These are phyloP conservation scores for Wolfiporia cocos DNA, from an alignment of 1,284 basidiomycete genomes.

Conservation along the genomic window DNA sequence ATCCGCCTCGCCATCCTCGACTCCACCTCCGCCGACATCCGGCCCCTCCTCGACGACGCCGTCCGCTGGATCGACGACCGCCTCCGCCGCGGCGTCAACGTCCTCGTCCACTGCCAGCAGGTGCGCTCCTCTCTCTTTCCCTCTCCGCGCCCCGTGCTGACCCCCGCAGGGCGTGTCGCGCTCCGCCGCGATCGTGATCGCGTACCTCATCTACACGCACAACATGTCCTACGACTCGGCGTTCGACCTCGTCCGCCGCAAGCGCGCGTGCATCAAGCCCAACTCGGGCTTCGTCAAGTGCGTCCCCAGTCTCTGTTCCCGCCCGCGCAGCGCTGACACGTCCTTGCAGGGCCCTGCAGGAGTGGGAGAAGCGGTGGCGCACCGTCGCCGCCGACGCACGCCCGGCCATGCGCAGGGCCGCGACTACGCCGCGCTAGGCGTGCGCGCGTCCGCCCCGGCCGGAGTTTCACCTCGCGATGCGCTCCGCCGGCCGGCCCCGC, in stretches of 20 bases:
- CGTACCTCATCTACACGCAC: slow-evolving; percentile 59
- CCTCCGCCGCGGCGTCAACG: slow-evolving; percentile 42
- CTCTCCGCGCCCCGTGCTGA: slow-evolving; percentile 9
- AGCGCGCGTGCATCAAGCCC: slow-evolving; percentile 64
- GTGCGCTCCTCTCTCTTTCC: slow-evolving; percentile 27
- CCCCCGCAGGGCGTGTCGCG: slow-evolving; percentile 54
- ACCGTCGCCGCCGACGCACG: slow-evolving; percentile 8
- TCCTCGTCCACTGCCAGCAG: slow-evolving; percentile 66
- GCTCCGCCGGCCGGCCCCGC: no score
- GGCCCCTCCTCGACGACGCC: slow-evolving; percentile 47
- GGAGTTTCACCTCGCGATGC: no score
- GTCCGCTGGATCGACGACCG: slow-evolving; percentile 50
- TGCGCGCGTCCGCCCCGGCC: no score
- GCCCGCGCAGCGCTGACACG: neutral
- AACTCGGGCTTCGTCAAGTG: slow-evolving; percentile 47
- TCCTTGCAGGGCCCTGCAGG: slow-evolving; percentile 16
- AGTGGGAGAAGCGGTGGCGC: slow-evolving; percentile 22
- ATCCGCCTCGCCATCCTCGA: slow-evolving; percentile 65
- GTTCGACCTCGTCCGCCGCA: slow-evolving; percentile 45
- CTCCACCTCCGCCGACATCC: slow-evolving; percentile 43
- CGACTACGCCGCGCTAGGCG: slow-evolving; percentile 13
- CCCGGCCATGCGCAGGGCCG: slow-evolving; percentile 15
- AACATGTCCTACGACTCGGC: slow-evolving; percentile 66
- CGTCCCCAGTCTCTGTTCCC: slow-evolving; percentile 2
- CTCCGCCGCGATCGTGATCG: slow-evolving; percentile 60